Percentiles rank a stretch among this genome's conserved stretches.
These are phyloP conservation scores for Boletus barrowsii DNA, from an alignment of 768 basidiomycete genomes.

Conservation along the genomic window DNA sequence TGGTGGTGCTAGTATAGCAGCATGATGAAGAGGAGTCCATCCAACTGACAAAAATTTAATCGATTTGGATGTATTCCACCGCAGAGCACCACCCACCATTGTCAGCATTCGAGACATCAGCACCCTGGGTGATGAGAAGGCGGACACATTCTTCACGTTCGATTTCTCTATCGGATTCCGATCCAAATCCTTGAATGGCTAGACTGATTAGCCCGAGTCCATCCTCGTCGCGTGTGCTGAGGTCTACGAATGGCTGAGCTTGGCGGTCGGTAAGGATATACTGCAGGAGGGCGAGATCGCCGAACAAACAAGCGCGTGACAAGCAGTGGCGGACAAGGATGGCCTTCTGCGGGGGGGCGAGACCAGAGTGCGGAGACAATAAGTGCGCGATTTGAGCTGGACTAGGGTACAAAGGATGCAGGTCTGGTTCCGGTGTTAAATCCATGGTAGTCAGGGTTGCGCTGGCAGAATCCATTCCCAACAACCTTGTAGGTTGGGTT, in stretches of 20 bases:
- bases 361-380: slow-evolving; percentile 64
- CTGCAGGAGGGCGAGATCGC: slow-evolving; percentile 67
- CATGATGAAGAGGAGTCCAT: slow-evolving; percentile 94
- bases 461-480: slow-evolving; percentile 28
- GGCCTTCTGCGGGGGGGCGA: slow-evolving; percentile 63
- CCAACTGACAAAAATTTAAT: slow-evolving; percentile 54
- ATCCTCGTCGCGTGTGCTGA: slow-evolving; percentile 77
- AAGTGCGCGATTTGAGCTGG: slow-evolving; percentile 57
- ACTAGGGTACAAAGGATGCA: slow-evolving; percentile 76
- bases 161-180: slow-evolving; percentile 77
- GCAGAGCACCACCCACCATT: slow-evolving; percentile 45
- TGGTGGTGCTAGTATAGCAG: slow-evolving; percentile 83
- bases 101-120: slow-evolving; percentile 59
- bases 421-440: slow-evolving; percentile 72
- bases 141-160: slow-evolving; percentile 91
- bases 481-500: slow-evolving; percentile 2
- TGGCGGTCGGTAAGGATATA: slow-evolving; percentile 68
- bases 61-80: not conserved
- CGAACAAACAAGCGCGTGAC: slow-evolving; percentile 73
- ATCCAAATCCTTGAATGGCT: slow-evolving; percentile 78
- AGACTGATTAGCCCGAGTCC: slow-evolving; percentile 77
- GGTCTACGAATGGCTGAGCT: slow-evolving; percentile 64
- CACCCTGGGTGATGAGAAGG: slow-evolving; percentile 74
- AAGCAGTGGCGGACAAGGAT: slow-evolving; percentile 74
- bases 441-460: slow-evolving; percentile 41